These are phyloP conservation scores for Pugionium dolabratum DNA, from an alignment of 345 rosid species.

Conservation along the genomic window DNA sequence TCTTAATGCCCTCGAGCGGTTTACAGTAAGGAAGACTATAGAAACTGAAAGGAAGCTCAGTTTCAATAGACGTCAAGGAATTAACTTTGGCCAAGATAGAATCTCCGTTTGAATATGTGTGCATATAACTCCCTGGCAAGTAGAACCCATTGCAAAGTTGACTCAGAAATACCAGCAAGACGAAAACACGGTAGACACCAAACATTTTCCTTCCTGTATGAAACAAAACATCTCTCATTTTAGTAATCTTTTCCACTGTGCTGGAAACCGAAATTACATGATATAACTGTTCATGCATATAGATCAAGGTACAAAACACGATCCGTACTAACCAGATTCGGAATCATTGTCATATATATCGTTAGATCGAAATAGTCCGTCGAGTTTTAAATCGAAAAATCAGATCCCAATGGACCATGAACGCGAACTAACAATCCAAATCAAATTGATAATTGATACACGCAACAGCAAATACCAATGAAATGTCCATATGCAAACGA, in stretches of 20 bases:
- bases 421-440: constrained; percentile 13
- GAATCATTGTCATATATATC: neutral
- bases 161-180: constrained; percentile 46
- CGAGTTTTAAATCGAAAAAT: constrained; percentile 12
- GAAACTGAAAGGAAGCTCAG: constrained; percentile 83
- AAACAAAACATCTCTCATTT: constrained; percentile 20
- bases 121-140: constrained; percentile 89
- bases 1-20: constrained; percentile 60
- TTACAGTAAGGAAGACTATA: constrained; percentile 79
- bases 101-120: constrained; percentile 58
- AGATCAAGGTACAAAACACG: constrained; percentile 16
- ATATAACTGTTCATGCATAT: constrained; percentile 9
- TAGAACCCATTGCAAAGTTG: constrained; percentile 68
- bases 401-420: constrained; percentile 31
- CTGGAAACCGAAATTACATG: neutral
- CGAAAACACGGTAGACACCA: constrained; percentile 41
- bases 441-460: neutral
- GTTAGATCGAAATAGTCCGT: neutral
- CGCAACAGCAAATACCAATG: neutral
- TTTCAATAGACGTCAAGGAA: constrained; percentile 89
- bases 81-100: constrained; percentile 65
- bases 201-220: constrained; percentile 39
- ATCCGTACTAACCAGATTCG: constrained; percentile 17
- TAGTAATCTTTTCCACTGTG: constrained; percentile 6
- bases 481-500: constrained; percentile 19